Evolutionary conservation across 1,284 basidiomycete genomes (phyloP), one percentile per base, ranked within the genome.

Genomic region (Melampsora occidentalis): DNA sequence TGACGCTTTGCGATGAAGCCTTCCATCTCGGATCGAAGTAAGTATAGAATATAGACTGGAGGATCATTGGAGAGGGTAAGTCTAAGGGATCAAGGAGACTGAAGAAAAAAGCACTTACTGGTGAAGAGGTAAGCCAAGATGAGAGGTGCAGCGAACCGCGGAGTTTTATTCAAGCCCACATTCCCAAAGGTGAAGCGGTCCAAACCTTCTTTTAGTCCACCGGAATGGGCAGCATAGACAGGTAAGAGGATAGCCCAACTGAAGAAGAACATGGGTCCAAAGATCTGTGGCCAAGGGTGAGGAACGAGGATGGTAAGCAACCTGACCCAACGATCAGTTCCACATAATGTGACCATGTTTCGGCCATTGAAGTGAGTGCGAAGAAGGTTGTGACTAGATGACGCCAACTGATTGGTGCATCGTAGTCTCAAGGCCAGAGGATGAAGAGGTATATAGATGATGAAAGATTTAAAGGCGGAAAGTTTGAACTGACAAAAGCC

Each of bases 1-100:
- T 97, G 94, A 46, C 96, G 92, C 20, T 89, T 86, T 75, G 87
- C 86, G 79, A 97, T 85, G 80, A 93, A 97, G 80, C 92, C 89
- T 22, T 83, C 82, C 89, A 94, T 92, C 83, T 97, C 94, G 35
- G 84, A 82, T 79, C 87, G 89, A 81, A 98, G 88, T 81, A 92
- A 89, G 84, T 88, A 94, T 72, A 92, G 87, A 22, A 96, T 88
- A 90, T 91, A 97, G 78, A 88, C 90, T 91, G 78, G 3, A 3
- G 14, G 42, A 71, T 28, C 16, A 49, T 42, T 9, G 20, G 18
- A 14, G 63, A 33, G 6, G 2, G 7, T 33, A n/a, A 39, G 46
- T 14, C 12, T 42, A 42, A 42, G 16, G 48, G 57, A 18, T 5
- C 28, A 14, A 42, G 42, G 2, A 14, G 6, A 25, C 9, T 42